Evolutionary conservation across 1,284 basidiomycete genomes (phyloP).

Genomic region (Ceratobasidium sp.): DNA sequence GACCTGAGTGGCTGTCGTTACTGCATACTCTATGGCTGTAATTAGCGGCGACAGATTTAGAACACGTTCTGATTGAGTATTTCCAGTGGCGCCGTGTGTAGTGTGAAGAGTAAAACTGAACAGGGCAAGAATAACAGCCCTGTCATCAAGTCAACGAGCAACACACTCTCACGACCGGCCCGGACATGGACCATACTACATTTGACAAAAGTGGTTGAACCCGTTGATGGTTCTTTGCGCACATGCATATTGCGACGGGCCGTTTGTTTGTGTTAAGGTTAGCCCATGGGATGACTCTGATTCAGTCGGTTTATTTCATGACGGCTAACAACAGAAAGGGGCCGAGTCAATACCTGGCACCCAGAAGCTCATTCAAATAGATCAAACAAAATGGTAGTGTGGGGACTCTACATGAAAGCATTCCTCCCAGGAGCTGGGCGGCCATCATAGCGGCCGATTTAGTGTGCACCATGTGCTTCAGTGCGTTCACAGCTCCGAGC

Average conservation of each 20-base stretch:
- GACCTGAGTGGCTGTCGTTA: background rate
- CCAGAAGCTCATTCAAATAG: slow-evolving; percentile 5
- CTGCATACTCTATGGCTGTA: background rate
- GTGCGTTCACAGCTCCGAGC: background rate
- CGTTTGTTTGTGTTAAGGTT: background rate
- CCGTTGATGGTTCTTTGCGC: background rate
- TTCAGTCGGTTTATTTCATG: background rate
- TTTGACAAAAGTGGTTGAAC: background rate
- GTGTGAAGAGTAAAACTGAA: background rate
- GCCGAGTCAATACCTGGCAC: background rate
- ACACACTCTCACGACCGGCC: background rate
- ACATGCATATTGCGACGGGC: background rate
- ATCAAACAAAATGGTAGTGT: slow-evolving; percentile 10
- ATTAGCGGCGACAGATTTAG: background rate
- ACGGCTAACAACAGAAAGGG: background rate
- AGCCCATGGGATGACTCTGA: background rate
- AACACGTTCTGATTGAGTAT: slow-evolving; percentile 5
- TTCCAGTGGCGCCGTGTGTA: background rate
- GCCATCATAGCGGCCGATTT: slow-evolving; percentile 6
- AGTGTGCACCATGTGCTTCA: slow-evolving; percentile 8
- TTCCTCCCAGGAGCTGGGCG: background rate
- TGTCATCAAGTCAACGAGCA: background rate
- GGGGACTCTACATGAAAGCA: background rate
- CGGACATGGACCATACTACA: background rate
- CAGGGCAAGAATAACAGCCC: slow-evolving; percentile 2